Evolutionary conservation across 164 flowering plant species (phyloP).

Genomic region (Vitis rotundifolia): DNA sequence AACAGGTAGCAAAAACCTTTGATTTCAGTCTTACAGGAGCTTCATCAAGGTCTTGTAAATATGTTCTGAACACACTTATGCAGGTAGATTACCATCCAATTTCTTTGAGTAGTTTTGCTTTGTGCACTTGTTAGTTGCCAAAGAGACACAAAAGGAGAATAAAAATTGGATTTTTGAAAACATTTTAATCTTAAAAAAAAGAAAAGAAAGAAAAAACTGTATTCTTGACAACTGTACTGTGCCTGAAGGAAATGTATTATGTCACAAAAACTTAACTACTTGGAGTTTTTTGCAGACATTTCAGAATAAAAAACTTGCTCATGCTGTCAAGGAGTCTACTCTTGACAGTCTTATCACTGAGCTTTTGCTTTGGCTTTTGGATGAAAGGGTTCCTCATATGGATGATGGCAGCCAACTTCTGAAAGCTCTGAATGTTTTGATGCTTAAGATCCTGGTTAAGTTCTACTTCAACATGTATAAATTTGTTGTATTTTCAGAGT

Average conservation of each 20-base stretch:
- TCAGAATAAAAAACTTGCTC: constrained; percentile 85
- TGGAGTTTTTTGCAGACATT: constrained; percentile 67
- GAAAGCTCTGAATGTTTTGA: constrained; percentile 94
- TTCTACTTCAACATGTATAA: not conserved
- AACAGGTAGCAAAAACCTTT: constrained; percentile 89
- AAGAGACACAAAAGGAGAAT: not conserved
- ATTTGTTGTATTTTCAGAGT: not conserved
- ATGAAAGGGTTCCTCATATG: constrained; percentile 95
- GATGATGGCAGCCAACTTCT: constrained; percentile 98
- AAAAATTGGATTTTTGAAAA: not conserved
- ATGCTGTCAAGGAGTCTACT: constrained; percentile 92
- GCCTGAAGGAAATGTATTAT: not conserved
- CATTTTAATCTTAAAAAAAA: too few species aligned
- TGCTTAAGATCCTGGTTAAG: constrained; percentile 94
- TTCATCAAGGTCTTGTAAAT: constrained; percentile 98
- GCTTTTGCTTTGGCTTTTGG: constrained; percentile 96
- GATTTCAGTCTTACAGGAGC: constrained; percentile 91
- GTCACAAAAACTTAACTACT: constrained; percentile 1
- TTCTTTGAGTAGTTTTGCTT: not conserved
- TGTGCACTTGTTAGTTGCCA: not conserved
- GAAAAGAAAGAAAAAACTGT: not conserved
- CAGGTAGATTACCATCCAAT: constrained; percentile 50
- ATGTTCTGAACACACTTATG: constrained; percentile 95
- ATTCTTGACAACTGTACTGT: not conserved
- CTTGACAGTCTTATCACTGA: constrained; percentile 90